Conservation (phyloP, 176 grass and related monocot genomes). For the Bolboschoenus planiculmis region DNA sequence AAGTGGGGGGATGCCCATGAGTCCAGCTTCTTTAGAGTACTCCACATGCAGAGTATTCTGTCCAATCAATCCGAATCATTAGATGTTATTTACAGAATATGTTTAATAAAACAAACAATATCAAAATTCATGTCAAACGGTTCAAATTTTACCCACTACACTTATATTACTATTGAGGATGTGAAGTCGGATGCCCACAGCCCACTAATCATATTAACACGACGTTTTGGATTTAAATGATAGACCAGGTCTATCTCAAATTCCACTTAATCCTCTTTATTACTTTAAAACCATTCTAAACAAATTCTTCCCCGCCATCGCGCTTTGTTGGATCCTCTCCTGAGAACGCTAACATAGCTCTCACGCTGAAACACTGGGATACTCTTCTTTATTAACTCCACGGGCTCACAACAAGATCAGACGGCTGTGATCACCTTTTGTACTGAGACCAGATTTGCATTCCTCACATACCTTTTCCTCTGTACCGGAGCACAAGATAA, state of each 20-base stretch:
- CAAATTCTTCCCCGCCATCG: constrained; percentile 13
- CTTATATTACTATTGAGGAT: too few species aligned
- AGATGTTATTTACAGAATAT: too few species aligned
- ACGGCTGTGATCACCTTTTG: background rate
- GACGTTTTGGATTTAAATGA: background rate
- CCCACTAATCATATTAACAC: background rate
- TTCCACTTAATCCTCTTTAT: background rate
- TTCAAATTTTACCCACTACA: too few species aligned
- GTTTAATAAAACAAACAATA: too few species aligned
- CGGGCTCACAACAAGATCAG: background rate
- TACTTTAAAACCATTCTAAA: constrained; percentile 13
- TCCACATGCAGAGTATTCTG: too few species aligned
- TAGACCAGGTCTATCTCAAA: constrained; percentile 3
- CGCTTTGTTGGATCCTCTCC: background rate
- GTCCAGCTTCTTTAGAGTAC: too few species aligned
- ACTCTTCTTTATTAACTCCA: background rate
- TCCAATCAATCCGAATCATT: too few species aligned
- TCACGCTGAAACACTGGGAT: background rate
- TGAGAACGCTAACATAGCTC: background rate
- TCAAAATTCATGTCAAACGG: too few species aligned
- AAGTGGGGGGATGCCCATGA: too few species aligned
- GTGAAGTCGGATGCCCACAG: too few species aligned
- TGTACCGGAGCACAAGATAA: background rate
- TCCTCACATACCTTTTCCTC: background rate
- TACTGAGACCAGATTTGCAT: too few species aligned